Conservation (phyloP, 495 filamentous ascomycete species). For the Aspergillus cristatus region DNA sequence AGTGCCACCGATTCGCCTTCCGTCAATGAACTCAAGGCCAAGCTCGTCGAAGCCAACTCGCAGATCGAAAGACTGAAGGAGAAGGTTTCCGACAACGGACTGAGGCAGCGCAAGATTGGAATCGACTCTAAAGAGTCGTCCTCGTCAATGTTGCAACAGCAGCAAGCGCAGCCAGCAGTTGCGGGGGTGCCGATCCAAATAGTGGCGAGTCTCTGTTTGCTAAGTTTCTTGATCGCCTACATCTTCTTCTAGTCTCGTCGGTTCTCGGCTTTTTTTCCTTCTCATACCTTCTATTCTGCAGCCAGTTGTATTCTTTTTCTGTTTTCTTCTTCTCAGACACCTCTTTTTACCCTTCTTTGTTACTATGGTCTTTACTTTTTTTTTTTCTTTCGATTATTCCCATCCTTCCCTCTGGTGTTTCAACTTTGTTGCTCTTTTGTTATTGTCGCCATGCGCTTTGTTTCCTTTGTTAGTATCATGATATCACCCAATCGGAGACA, state of each 20-base stretch:
- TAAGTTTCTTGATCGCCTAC: conserved; percentile 89
- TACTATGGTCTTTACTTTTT: conserved; percentile 14
- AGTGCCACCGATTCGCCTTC: conserved; percentile 30
- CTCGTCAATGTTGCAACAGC: conserved; percentile 38
- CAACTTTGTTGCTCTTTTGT: conserved; percentile 4
- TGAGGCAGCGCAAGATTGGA: conserved; percentile 57
- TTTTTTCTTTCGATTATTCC: conserved; percentile 1
- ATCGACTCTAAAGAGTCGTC: conserved; percentile 33
- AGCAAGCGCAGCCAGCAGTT: conserved; percentile 35
- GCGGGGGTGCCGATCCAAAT: conserved; percentile 81
- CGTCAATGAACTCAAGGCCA: conserved; percentile 55
- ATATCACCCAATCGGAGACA: conserved; percentile 6
- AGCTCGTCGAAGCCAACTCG: conserved; percentile 68
- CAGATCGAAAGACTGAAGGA: conserved; percentile 62
- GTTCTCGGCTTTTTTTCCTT: conserved; percentile 11
- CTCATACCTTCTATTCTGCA: conserved; percentile 5
- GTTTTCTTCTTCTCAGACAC: conserved; percentile 17
- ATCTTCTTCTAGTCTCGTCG: conserved; percentile 67
- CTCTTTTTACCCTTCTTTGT: conserved; percentile 9
- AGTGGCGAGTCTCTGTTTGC: conserved; percentile 71
- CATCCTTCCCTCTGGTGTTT: background rate
- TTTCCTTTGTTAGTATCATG: conserved; percentile 11
- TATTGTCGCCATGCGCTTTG: conserved; percentile 3
- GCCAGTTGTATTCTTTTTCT: conserved; percentile 17
- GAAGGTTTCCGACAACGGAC: conserved; percentile 56